Evolutionary conservation across 805 yeast genomes (phyloP), one percentile per base, ranked within the genome.

Genomic region (Ogataea chonburiensis): DNA sequence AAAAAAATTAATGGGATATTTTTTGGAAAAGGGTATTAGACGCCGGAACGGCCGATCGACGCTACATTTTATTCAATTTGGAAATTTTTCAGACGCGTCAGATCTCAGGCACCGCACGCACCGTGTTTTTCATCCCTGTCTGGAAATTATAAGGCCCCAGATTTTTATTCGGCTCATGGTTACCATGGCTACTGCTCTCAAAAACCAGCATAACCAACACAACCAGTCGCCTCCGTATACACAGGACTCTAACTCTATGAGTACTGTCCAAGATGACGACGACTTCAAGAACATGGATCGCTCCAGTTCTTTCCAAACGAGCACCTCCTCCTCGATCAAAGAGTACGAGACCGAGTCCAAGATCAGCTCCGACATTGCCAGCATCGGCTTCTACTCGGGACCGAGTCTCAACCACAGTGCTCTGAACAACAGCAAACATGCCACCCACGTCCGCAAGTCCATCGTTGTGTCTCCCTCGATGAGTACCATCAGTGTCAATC

Each of bases 221-320:
- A 33, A 24, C 35, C 17, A 19, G 17, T 50, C 56, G 7, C 47
- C 60, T 24, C 50, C 56, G 16, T 41, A 40, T 29, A 52, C 56
- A 7, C 52, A 55, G 34, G 59, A 58, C 35, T 52, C 63, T 4
- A 42, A 44, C 14, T 59, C 66, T 12, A 49, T 56, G 51, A 56
- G 53, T 33, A 56, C 64, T 19, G 49, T 51, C 3, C 58, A 58
- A 18, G 64, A 61, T 42, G 67, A 62, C 23, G 59, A 52, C 15
- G 67, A 62, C 37, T 57, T 57, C 43, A 53, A 46, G 31, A 38
- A 46, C 25, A 32, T 54, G 9, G 64, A 60, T 30, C 48, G 60
- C 16, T 60, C 66, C 0, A 60, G 66, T 8, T 63, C 68, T 14
- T 57, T 63, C 30, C 66, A 62, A 43, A 63, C 67, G 3, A 60